Evolutionary conservation across 768 basidiomycete genomes (phyloP).

Genomic region (Mycena amicta): DNA sequence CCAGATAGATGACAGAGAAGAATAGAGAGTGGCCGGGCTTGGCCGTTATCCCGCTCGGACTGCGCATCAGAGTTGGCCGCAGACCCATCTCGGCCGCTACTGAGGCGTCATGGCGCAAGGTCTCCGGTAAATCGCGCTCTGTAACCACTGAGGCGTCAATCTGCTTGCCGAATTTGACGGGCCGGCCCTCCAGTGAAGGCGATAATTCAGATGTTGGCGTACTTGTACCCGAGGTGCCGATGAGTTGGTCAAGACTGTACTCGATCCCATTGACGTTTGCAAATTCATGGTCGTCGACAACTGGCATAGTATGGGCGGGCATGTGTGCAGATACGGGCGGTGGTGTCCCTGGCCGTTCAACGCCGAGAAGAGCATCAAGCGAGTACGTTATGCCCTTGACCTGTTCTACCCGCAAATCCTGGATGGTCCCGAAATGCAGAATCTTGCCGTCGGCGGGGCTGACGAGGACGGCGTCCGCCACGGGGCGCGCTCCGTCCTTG

Average conservation of each 20-base stretch:
- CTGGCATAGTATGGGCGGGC: constrained; percentile 49
- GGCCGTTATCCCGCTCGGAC: constrained; percentile 50
- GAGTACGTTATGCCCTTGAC: constrained; percentile 99
- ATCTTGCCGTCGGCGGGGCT: constrained; percentile 94
- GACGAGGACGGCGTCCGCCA: constrained; percentile 76
- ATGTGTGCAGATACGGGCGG: constrained; percentile 40
- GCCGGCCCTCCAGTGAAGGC: too few species aligned
- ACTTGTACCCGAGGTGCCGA: constrained; percentile 59
- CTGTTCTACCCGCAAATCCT: constrained; percentile 82
- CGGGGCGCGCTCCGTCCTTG: constrained; percentile 79
- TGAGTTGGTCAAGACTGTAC: constrained; percentile 88
- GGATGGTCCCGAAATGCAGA: constrained; percentile 88
- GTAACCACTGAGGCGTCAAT: constrained; percentile 77
- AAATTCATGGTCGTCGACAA: constrained; percentile 86
- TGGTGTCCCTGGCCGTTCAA: constrained; percentile 55
- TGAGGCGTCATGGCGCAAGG: constrained; percentile 64
- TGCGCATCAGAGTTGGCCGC: constrained; percentile 38
- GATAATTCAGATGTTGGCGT: constrained; percentile 37
- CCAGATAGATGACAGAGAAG: constrained; percentile 96
- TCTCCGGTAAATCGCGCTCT: constrained; percentile 52
- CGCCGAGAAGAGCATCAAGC: constrained; percentile 88
- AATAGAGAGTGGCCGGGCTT: constrained; percentile 83
- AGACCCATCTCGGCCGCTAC: constrained; percentile 78
- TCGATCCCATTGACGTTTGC: constrained; percentile 97
- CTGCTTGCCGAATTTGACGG: constrained; percentile 63